phyloP scores from a whole-genome alignment of 2,329 filamentous ascomycete genomes.

The Claviceps citrina region DNA sequence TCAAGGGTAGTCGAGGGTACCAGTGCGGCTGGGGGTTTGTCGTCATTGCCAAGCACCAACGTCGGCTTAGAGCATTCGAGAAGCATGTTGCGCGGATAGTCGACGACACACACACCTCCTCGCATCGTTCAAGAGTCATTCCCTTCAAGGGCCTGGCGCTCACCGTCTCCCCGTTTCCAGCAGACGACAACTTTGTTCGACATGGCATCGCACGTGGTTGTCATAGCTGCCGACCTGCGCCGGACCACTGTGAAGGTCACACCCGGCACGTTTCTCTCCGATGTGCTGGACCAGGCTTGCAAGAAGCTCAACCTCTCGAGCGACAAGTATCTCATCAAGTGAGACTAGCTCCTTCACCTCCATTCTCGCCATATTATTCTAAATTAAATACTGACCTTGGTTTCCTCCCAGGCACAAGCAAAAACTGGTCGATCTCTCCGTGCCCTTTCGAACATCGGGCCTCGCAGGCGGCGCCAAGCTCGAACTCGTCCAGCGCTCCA shows the following conservation, averaged over 20 bases:
- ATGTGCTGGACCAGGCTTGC: constrained; percentile 79
- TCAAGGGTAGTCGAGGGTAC: too few relatives aligned
- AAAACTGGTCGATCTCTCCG: constrained; percentile 71
- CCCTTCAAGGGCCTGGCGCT: background rate
- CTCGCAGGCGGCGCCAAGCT: constrained; percentile 77
- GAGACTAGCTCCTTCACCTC: constrained; percentile 17
- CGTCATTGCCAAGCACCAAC: too few relatives aligned
- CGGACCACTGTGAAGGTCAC: constrained; percentile 70
- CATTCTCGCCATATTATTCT: too few relatives aligned
- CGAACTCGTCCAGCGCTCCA: constrained; percentile 75
- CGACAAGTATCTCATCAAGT: constrained; percentile 72
- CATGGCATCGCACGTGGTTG: constrained; percentile 81
- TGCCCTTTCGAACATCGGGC: constrained; percentile 69
- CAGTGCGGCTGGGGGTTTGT: too few relatives aligned
- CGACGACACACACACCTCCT: too few relatives aligned
- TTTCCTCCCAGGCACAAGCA: constrained; percentile 52
- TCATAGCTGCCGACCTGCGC: constrained; percentile 66
- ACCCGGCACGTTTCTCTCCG: constrained; percentile 65
- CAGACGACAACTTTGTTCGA: constrained; percentile 10
- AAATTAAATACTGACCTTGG: background rate
- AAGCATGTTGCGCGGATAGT: constrained; percentile 1
- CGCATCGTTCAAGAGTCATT: constrained; percentile 1
- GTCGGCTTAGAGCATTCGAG: constrained; percentile 7
- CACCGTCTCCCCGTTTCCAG: background rate
- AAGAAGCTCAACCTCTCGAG: constrained; percentile 59